These are phyloP conservation scores for Penicillium coffeae DNA, from an alignment of 495 filamentous ascomycete genomes.

Conservation along the genomic window DNA sequence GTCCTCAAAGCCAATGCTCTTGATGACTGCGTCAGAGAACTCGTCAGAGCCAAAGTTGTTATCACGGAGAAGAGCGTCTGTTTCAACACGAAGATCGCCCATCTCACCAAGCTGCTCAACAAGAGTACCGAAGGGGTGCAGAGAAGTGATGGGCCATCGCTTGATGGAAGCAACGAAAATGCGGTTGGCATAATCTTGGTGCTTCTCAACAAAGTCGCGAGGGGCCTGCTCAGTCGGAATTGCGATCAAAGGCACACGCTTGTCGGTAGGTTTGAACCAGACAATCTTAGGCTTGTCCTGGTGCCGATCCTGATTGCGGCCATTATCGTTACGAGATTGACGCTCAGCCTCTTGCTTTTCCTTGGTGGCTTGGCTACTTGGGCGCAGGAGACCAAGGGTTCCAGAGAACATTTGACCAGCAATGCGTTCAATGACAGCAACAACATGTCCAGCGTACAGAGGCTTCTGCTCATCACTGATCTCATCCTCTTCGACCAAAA, in stretches of 20 bases:
- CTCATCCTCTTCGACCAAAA: constrained; percentile 96
- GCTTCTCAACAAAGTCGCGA: constrained; percentile 96
- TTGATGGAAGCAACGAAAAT: constrained; percentile 99
- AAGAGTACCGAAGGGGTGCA: constrained; percentile 96
- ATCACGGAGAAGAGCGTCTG: constrained; percentile 91
- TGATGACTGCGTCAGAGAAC: constrained; percentile 92
- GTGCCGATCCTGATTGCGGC: constrained; percentile 75
- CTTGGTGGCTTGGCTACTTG: constrained; percentile 98
- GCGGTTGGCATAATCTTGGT: constrained; percentile 93
- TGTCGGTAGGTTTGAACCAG: constrained; percentile 99
- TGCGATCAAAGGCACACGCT: constrained; percentile 94
- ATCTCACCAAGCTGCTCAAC: constrained; percentile 97
- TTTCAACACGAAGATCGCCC: constrained; percentile 95
- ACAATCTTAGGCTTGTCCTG: constrained; percentile 99
- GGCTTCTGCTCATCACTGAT: constrained; percentile 98
- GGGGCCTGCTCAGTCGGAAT: constrained; percentile 98
- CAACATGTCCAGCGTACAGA: constrained; percentile 92
- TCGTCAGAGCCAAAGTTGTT: constrained; percentile 99
- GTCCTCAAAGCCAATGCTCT: constrained; percentile 86
- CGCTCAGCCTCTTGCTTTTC: constrained; percentile 99
- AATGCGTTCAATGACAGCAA: constrained; percentile 94
- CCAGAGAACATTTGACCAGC: constrained; percentile 99
- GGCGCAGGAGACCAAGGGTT: constrained; percentile 86
- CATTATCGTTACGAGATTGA: constrained; percentile 78
- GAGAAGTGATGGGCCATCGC: constrained; percentile 98